Evolutionary conservation across 2,329 filamentous ascomycete genomes (phyloP).

Genomic region (Lecanicillium sp.): DNA sequence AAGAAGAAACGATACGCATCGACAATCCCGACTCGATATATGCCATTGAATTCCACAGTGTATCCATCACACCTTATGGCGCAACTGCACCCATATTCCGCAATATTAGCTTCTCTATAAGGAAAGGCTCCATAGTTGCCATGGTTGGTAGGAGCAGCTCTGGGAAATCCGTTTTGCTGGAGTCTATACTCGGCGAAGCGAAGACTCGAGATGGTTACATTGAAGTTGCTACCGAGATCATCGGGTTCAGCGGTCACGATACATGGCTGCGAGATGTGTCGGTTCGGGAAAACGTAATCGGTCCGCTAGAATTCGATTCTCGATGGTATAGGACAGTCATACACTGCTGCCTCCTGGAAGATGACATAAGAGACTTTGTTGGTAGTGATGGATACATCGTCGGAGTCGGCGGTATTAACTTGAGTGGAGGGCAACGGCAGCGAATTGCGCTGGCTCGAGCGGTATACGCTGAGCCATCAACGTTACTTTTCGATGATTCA

Average conservation of each 20-base stretch:
- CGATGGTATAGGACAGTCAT: neutral
- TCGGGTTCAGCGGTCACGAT: neutral
- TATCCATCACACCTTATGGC: neutral
- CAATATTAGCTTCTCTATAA: neutral
- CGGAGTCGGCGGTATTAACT: neutral
- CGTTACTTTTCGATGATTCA: slow-evolving; percentile 13
- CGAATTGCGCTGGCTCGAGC: slow-evolving; percentile 11
- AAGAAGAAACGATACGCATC: no score
- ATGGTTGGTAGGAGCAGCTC: neutral
- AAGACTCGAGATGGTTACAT: neutral
- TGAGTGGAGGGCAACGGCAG: slow-evolving; percentile 7
- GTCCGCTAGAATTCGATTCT: neutral
- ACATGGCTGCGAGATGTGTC: neutral
- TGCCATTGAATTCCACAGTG: neutral
- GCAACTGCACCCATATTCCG: neutral
- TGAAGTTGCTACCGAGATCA: neutral
- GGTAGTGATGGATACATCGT: neutral
- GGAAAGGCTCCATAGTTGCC: neutral
- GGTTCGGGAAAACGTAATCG: neutral
- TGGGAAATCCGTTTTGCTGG: neutral
- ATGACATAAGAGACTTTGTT: neutral
- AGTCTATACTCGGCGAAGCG: neutral
- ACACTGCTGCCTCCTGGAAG: neutral
- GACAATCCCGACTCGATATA: neutral
- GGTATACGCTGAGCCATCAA: slow-evolving; percentile 2